Evolutionary conservation across 805 yeast species (phyloP).

Genomic region (Metschnikowia peoriensis): DNA sequence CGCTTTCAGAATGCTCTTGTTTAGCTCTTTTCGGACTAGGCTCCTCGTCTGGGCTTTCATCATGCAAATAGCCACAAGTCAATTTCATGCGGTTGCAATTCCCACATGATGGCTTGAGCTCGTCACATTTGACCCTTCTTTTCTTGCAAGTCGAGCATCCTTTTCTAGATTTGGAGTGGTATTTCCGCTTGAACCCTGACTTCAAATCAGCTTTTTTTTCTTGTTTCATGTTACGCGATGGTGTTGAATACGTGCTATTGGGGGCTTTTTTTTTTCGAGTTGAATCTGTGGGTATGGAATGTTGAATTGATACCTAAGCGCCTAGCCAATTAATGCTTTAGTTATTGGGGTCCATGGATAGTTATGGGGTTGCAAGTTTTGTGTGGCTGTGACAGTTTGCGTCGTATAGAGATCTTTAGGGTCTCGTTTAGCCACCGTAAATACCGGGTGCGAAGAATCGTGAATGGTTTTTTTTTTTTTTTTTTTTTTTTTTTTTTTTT

Average conservation of each 20-base stretch:
- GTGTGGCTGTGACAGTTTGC: constrained; percentile 1
- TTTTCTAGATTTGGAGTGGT: constrained; percentile 81
- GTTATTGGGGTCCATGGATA: constrained; percentile 1
- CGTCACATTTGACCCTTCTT: constrained; percentile 92
- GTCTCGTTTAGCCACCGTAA: constrained; percentile 8
- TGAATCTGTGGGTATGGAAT: constrained; percentile 3
- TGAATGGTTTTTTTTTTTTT: constrained; percentile 6
- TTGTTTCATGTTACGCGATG: constrained; percentile 11
- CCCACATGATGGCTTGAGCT: constrained; percentile 70
- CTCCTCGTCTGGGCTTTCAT: constrained; percentile 16
- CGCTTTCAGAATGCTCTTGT: constrained; percentile 1
- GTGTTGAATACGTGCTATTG: not conserved
- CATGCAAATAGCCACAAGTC: constrained; percentile 59
- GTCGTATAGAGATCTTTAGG: constrained; percentile 7
- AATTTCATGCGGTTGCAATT: constrained; percentile 80
- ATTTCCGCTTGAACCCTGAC: constrained; percentile 59
- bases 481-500: constrained; percentile 1
- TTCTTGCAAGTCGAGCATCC: constrained; percentile 90
- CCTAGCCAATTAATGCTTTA: constrained; percentile 1
- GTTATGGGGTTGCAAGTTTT: not conserved
- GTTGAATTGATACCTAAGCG: constrained; percentile 6
- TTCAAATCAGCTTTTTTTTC: constrained; percentile 32
- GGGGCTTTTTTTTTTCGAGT: constrained; percentile 5
- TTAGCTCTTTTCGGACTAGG: constrained; percentile 7
- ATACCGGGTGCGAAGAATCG: constrained; percentile 2